Percentiles rank a stretch among this genome's conserved stretches.
Conservation (phyloP, 1,284 basidiomycete species). For the Cryptococcus maquisensis region DNA sequence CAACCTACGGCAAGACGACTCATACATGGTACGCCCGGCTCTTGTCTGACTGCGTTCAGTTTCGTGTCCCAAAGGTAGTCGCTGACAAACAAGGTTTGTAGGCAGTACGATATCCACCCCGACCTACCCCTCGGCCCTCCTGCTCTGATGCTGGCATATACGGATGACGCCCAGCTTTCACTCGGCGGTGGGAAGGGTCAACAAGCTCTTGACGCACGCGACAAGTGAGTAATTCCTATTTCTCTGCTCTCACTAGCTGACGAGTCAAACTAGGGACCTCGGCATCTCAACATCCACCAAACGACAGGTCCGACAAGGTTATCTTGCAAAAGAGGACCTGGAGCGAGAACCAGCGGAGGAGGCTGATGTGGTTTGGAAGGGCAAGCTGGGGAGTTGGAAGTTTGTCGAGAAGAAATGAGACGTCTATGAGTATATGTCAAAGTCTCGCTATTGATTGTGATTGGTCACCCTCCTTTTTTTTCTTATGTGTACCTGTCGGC, state of each 20-base stretch:
- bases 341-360: slow-evolving; percentile 31
- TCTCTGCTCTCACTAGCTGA: not conserved
- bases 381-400: slow-evolving; percentile 24
- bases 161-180: slow-evolving; percentile 45
- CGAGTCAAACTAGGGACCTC: slow-evolving; percentile 19
- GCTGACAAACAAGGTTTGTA: slow-evolving; percentile 1
- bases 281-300: slow-evolving; percentile 49
- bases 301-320: slow-evolving; percentile 44
- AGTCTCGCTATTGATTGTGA: too few relatives aligned
- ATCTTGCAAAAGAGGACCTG: slow-evolving; percentile 50
- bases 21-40: slow-evolving; percentile 54
- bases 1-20: slow-evolving; percentile 56
- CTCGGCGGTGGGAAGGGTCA: slow-evolving; percentile 9
- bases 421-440: not conserved
- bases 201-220: slow-evolving; percentile 45
- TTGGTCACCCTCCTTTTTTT: too few relatives aligned
- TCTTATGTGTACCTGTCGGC: too few relatives aligned
- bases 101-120: slow-evolving; percentile 49
- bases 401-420: slow-evolving; percentile 10
- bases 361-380: slow-evolving; percentile 50
- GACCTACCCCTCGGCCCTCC: slow-evolving; percentile 56
- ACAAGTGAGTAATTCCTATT: slow-evolving; percentile 31
- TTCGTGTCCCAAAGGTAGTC: too few relatives aligned
- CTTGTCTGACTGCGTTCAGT: too few relatives aligned
- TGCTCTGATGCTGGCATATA: slow-evolving; percentile 54